phyloP scores from a whole-genome alignment of 805 yeast genomes.

The Middelhovenomyces tepae region DNA sequence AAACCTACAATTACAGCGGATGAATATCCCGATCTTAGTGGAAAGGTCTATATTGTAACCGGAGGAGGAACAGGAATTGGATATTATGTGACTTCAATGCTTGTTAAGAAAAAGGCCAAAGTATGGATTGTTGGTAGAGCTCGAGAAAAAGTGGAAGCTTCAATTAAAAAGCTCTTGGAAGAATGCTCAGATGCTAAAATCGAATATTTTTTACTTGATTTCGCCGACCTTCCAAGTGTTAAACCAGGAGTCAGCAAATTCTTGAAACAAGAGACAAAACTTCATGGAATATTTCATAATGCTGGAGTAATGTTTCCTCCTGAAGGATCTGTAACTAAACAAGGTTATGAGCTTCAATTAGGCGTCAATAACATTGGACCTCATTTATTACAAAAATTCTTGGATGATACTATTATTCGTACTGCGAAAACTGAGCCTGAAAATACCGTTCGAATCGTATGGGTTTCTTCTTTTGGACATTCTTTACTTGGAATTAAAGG shows the following conservation, averaged over 20 bases:
- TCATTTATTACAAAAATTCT: constrained; percentile 33
- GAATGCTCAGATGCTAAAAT: constrained; percentile 18
- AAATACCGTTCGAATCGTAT: too few relatives aligned
- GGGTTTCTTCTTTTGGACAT: too few relatives aligned
- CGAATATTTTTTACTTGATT: constrained; percentile 15
- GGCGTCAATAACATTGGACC: constrained; percentile 43
- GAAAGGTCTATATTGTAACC: constrained; percentile 17
- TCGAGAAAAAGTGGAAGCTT: constrained; percentile 26
- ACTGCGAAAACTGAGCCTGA: constrained; percentile 25
- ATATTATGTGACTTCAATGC: constrained; percentile 4
- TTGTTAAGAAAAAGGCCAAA: constrained; percentile 27
- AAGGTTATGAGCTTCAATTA: constrained; percentile 39
- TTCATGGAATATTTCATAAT: constrained; percentile 35
- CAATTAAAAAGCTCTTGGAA: constrained; percentile 23
- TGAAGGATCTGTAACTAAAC: constrained; percentile 29
- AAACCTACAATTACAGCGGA: constrained; percentile 22
- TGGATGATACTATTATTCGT: constrained; percentile 31
- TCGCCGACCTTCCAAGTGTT: constrained; percentile 35
- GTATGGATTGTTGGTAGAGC: constrained; percentile 33
- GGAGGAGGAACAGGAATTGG: constrained; percentile 11
- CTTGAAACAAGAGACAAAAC: constrained; percentile 17
- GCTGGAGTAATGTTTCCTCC: constrained; percentile 41
- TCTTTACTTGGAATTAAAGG: too few relatives aligned
- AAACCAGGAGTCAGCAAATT: constrained; percentile 30
- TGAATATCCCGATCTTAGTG: constrained; percentile 25